Conservation (phyloP, 73 alveolate species). For the Paramecium caudatum region DNA sequence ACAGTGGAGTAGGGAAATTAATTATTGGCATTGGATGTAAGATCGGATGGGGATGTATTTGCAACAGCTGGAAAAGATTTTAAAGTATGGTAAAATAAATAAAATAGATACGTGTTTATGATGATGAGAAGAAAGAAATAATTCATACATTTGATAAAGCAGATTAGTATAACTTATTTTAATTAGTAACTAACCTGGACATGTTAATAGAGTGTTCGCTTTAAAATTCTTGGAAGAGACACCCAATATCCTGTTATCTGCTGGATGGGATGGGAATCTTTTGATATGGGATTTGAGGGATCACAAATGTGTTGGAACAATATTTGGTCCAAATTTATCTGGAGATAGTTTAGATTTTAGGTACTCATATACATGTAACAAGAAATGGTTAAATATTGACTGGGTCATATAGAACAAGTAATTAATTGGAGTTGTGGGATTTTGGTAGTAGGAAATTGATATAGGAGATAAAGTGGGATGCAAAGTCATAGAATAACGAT, state of each 20-base stretch:
- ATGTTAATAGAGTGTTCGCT: constrained; percentile 88
- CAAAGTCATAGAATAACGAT: constrained; percentile 73
- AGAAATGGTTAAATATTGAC: constrained; percentile 87
- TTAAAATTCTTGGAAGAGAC: constrained; percentile 86
- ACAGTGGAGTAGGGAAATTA: constrained; percentile 92
- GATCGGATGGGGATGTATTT: constrained; percentile 91
- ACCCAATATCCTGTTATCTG: constrained; percentile 83
- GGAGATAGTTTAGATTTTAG: constrained; percentile 88
- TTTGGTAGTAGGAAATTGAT: constrained; percentile 83
- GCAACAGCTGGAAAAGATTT: constrained; percentile 96
- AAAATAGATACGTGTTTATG: constrained; percentile 77
- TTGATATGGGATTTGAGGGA: constrained; percentile 90
- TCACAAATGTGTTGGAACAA: constrained; percentile 85
- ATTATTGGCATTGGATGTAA: constrained; percentile 93
- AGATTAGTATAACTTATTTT: constrained; percentile 75
- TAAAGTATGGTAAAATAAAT: constrained; percentile 48
- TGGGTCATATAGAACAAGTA: constrained; percentile 88
- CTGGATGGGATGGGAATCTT: constrained; percentile 96
- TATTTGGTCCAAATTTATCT: constrained; percentile 86
- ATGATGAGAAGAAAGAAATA: constrained; percentile 80
- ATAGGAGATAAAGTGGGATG: constrained; percentile 83
- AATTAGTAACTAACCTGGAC: constrained; percentile 84
- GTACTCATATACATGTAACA: background rate
- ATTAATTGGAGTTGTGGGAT: constrained; percentile 87
- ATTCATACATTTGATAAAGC: constrained; percentile 81